A percentile compares a stretch with the other conserved stretches of the same genome.
Evolutionary conservation across 1,284 basidiomycete genomes (phyloP).

Genomic region (Xanthoconium separans): DNA sequence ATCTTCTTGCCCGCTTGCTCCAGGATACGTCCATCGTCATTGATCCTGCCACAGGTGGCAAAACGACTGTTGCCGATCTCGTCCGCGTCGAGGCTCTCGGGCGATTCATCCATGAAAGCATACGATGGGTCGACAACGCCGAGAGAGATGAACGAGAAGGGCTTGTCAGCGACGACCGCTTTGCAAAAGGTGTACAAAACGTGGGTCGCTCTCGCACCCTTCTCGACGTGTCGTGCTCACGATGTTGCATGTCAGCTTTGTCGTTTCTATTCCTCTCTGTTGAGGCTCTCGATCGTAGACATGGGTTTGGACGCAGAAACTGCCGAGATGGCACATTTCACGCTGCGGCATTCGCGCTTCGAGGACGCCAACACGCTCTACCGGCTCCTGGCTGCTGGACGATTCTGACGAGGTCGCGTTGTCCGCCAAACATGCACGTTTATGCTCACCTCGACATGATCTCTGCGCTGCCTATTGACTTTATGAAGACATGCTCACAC

Average conservation of each 20-base stretch:
- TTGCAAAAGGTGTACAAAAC: slow-evolving; percentile 64
- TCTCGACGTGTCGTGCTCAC: neutral
- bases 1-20: slow-evolving; percentile 64
- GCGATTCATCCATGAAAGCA: slow-evolving; percentile 62
- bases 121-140: slow-evolving; percentile 64
- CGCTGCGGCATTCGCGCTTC: slow-evolving; percentile 63
- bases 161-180: slow-evolving; percentile 65
- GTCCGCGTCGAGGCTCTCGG: slow-evolving; percentile 64
- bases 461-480: slow-evolving; percentile 15
- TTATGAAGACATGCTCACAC: slow-evolving; percentile 6
- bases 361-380: slow-evolving; percentile 75
- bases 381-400: slow-evolving; percentile 48
- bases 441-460: neutral
- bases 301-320: slow-evolving; percentile 59
- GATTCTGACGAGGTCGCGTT: slow-evolving; percentile 32
- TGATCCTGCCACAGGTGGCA: slow-evolving; percentile 40
- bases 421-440: neutral
- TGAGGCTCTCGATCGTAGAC: slow-evolving; percentile 63
- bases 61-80: slow-evolving; percentile 60
- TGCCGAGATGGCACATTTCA: slow-evolving; percentile 73
- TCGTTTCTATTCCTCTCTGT: slow-evolving; percentile 70
- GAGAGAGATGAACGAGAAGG: slow-evolving; percentile 66
- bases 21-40: slow-evolving; percentile 52
- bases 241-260: slow-evolving; percentile 49
- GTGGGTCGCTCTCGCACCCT: slow-evolving; percentile 41